Percentiles rank a stretch among this genome's conserved stretches.
phyloP scores from a whole-genome alignment of 2,329 filamentous ascomycete species.

The Claviceps fusiformis region DNA sequence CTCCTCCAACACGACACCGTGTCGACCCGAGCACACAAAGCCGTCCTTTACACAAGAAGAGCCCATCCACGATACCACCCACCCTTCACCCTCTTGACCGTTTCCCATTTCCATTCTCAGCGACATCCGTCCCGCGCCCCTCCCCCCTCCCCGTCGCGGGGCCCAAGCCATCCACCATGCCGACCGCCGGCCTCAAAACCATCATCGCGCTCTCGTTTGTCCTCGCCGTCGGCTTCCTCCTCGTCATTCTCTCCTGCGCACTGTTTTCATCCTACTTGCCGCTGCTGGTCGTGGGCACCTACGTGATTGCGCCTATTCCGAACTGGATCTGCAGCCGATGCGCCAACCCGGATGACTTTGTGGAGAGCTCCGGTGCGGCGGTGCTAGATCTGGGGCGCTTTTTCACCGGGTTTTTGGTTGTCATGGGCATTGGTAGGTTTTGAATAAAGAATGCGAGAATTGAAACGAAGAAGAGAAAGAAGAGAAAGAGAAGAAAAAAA shows the following conservation, averaged over 20 bases:
- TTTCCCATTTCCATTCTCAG: not conserved
- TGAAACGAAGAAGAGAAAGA: no score
- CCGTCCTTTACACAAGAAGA: not conserved
- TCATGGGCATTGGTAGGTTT: slow-evolving; percentile 85
- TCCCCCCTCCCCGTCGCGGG: slow-evolving; percentile 5
- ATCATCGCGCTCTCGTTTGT: slow-evolving; percentile 99
- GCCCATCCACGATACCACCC: no score
- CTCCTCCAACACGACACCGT: no score
- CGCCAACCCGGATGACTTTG: slow-evolving; percentile 89
- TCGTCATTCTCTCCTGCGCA: slow-evolving; percentile 94
- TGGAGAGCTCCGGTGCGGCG: slow-evolving; percentile 67
- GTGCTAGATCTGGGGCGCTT: slow-evolving; percentile 91
- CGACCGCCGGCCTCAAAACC: slow-evolving; percentile 87
- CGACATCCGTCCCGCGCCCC: not conserved
- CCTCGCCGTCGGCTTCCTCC: slow-evolving; percentile 94
- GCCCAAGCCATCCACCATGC: slow-evolving; percentile 29
- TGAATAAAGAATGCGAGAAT: no score
- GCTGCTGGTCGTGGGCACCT: slow-evolving; percentile 88
- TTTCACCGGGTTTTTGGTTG: slow-evolving; percentile 84
- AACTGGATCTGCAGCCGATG: slow-evolving; percentile 92
- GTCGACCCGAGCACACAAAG: not conserved
- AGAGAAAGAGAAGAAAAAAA: not conserved
- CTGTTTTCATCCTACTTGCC: slow-evolving; percentile 92
- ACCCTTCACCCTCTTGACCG: no score
- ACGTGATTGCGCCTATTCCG: slow-evolving; percentile 81